phyloP scores from a whole-genome alignment of 805 yeast species.

The Schwanniomyces polymorphus region DNA sequence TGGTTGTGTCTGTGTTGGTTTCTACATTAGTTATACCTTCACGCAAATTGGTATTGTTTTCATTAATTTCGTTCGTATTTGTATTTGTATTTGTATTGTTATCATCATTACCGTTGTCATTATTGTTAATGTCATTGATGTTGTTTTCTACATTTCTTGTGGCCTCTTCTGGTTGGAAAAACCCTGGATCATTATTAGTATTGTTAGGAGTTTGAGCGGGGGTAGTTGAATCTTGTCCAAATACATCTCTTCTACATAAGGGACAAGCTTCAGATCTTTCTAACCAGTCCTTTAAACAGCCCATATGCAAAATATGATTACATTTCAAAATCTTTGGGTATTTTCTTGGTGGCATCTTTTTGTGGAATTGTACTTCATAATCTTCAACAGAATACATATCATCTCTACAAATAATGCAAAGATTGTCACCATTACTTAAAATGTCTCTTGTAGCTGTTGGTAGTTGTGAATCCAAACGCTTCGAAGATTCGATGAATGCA shows the following conservation, averaged over 20 bases:
- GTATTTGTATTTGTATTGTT: neutral
- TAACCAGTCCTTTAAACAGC: conserved; percentile 90
- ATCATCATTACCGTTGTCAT: neutral
- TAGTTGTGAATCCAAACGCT: conserved; percentile 63
- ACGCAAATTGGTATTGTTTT: neutral
- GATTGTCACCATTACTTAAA: conserved; percentile 54
- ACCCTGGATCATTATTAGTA: neutral
- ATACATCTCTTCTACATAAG: conserved; percentile 75
- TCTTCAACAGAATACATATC: conserved; percentile 62
- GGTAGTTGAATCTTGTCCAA: conserved; percentile 11
- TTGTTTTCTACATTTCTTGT: neutral
- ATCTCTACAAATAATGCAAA: conserved; percentile 89
- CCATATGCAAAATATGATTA: conserved; percentile 85
- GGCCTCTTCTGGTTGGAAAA: neutral
- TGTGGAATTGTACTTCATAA: conserved; percentile 22
- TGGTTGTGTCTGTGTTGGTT: too few species aligned
- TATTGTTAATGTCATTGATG: neutral
- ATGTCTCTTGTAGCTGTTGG: conserved; percentile 63
- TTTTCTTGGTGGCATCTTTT: conserved; percentile 31
- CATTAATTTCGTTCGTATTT: neutral
- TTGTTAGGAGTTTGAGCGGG: neutral
- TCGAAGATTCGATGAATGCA: conserved; percentile 53
- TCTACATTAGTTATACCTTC: neutral
- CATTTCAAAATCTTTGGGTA: conserved; percentile 78
- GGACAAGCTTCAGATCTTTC: conserved; percentile 94